Conservation (phyloP, 768 basidiomycete genomes). For the Mycena galopus region DNA sequence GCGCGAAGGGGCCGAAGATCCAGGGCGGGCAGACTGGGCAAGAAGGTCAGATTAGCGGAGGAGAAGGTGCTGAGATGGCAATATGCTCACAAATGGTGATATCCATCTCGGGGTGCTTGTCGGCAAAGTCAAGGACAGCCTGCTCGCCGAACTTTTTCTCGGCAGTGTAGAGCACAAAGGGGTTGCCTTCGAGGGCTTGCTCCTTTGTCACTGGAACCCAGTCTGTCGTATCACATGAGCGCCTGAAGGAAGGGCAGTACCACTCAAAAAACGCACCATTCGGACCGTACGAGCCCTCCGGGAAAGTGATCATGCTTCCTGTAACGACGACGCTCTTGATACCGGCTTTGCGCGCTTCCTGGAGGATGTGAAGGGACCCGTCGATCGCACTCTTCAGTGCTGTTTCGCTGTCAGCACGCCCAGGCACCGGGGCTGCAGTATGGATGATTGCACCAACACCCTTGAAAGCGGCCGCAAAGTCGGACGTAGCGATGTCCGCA, state of each 20-base stretch:
- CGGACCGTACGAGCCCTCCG: constrained; percentile 22
- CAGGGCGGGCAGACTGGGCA: too few species aligned
- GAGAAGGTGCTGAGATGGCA: too few species aligned
- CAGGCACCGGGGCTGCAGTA: constrained; percentile 35
- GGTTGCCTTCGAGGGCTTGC: too few species aligned
- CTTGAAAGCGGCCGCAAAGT: constrained; percentile 27
- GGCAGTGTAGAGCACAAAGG: too few species aligned
- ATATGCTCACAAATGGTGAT: too few species aligned
- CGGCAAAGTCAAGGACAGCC: too few species aligned
- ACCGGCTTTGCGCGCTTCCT: constrained; percentile 40
- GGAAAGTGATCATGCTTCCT: constrained; percentile 35
- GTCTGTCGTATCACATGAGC: neutral
- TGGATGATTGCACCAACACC: constrained; percentile 26
- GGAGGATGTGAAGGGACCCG: constrained; percentile 44
- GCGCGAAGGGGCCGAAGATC: too few species aligned
- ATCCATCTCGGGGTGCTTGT: too few species aligned
- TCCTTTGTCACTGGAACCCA: neutral
- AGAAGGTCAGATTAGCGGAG: too few species aligned
- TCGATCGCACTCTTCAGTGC: constrained; percentile 39
- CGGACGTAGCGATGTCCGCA: constrained; percentile 30
- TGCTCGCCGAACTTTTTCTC: too few species aligned
- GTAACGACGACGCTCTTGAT: constrained; percentile 41
- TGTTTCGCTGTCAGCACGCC: constrained; percentile 28
- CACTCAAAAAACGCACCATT: constrained; percentile 11
- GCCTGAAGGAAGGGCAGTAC: neutral